phyloP scores from a whole-genome alignment of 805 yeast species.

The Starmerella etchellsii region DNA sequence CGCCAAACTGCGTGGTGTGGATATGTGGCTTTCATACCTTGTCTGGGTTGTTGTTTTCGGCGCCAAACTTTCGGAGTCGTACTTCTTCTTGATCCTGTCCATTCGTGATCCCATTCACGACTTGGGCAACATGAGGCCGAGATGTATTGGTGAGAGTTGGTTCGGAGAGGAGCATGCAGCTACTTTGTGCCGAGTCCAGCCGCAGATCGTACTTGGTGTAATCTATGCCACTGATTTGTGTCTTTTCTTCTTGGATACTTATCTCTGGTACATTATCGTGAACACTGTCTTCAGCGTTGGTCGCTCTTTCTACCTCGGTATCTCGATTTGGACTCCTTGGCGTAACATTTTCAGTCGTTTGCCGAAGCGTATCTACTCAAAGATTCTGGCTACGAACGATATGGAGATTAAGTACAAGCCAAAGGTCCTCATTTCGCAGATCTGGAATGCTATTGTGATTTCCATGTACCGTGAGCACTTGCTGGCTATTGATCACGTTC shows the following conservation, averaged over 20 bases:
- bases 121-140: conserved; percentile 70
- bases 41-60: conserved; percentile 82
- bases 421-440: conserved; percentile 93
- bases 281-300: conserved; percentile 94
- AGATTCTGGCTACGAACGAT: conserved; percentile 93
- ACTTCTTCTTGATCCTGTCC: conserved; percentile 78
- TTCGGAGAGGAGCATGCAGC: conserved; percentile 38
- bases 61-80: conserved; percentile 83
- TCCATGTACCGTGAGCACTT: conserved; percentile 99
- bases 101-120: conserved; percentile 90
- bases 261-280: conserved; percentile 94
- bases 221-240: conserved; percentile 88
- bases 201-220: conserved; percentile 78
- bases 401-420: conserved; percentile 99
- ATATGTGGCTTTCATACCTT: conserved; percentile 91
- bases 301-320: conserved; percentile 96
- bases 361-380: conserved; percentile 97
- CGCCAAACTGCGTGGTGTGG: conserved; percentile 67
- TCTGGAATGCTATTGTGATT: conserved; percentile 97
- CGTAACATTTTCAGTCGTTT: conserved; percentile 94
- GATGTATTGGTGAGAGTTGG: conserved; percentile 95
- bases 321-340: conserved; percentile 98
- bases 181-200: conserved; percentile 68
- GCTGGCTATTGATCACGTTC: conserved; percentile 96
- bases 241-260: conserved; percentile 96